Evolutionary conservation across 192 early-diverging fungal species (phyloP), one percentile per base, ranked within the genome.

Genomic region (Rhizophagus clarus): DNA sequence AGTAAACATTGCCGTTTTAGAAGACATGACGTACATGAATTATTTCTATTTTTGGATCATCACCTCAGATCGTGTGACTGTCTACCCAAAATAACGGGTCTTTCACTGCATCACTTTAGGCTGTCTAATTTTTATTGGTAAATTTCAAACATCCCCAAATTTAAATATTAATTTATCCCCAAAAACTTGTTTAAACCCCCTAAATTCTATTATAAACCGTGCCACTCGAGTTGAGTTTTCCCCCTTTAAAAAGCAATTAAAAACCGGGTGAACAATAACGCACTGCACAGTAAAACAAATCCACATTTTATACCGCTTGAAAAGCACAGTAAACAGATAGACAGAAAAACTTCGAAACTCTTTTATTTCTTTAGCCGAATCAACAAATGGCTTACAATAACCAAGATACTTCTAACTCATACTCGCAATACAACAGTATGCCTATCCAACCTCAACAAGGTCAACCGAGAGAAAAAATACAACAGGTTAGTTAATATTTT

Each of bases 401-500:
- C n/a, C 51, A 22, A 22, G 20, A 56, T 22, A 56, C 51, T 56
- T 56, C 51, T 6, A 56, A 56, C 51, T 56, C 51, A 6, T 17
- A 56, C 51, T 56, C 51, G 51, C 51, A 56, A 20, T 56, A 56
- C 17, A 56, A 56, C 3, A 31, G 7, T 67, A 31, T 67, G 64
- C 64, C 15, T n/a, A 67, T 67, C 4, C 64, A 67, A 29, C 64
- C 64, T 67, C 64, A 67, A 29, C 64, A 67, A 17, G 26, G 4
- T 17, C 64, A 67, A 31, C 14, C 64, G 64, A 67, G 31, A 67
- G 64, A 67, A 11, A 67, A 28, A 31, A 28, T 12, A 17, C 64
- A 26, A 29, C 64, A 67, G 64, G 64, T 67, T 67, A 5, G 64
- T 67, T 67, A 5, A 29, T 67, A 67, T 31, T 67, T 67, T 31